These are phyloP conservation scores for Alternaria incomplexa DNA, from an alignment of 2,329 filamentous ascomycete species.

Conservation along the genomic window DNA sequence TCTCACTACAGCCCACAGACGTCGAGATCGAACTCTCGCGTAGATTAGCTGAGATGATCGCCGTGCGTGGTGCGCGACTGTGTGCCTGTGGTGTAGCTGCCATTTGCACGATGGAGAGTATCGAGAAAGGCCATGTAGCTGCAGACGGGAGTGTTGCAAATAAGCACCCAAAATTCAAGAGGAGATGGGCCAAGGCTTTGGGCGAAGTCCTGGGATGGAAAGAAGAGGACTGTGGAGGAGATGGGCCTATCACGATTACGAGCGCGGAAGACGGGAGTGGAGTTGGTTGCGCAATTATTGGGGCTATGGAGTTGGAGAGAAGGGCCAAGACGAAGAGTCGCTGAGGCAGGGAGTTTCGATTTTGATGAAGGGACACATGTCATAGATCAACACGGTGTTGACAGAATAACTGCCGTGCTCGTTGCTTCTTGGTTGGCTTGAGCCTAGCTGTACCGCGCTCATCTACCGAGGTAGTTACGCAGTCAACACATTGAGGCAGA, in stretches of 20 bases:
- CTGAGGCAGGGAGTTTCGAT: not conserved
- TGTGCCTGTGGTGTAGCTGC: constrained; percentile 49
- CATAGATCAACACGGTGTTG: not conserved
- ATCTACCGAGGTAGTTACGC: not conserved
- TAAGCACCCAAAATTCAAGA: constrained; percentile 52
- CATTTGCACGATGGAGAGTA: constrained; percentile 44
- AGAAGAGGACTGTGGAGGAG: constrained; percentile 16
- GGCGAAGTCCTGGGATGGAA: constrained; percentile 49
- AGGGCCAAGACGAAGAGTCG: not conserved
- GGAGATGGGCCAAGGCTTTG: constrained; percentile 49
- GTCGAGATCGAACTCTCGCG: constrained; percentile 37
- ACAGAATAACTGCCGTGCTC: not conserved
- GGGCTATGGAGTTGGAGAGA: constrained; percentile 39
- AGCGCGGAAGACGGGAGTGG: constrained; percentile 52
- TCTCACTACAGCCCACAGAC: constrained; percentile 27
- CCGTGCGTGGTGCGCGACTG: constrained; percentile 43
- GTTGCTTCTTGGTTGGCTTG: not conserved
- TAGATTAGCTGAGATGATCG: constrained; percentile 40
- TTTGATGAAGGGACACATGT: not conserved
- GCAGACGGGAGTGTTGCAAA: constrained; percentile 50
- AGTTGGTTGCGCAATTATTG: constrained; percentile 48
- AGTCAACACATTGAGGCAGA: not conserved
- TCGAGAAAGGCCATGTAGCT: constrained; percentile 43
- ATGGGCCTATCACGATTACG: constrained; percentile 47
- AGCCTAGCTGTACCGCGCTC: not conserved